phyloP scores from a whole-genome alignment of 495 filamentous ascomycete genomes.

The Penicillium ochrochloron region DNA sequence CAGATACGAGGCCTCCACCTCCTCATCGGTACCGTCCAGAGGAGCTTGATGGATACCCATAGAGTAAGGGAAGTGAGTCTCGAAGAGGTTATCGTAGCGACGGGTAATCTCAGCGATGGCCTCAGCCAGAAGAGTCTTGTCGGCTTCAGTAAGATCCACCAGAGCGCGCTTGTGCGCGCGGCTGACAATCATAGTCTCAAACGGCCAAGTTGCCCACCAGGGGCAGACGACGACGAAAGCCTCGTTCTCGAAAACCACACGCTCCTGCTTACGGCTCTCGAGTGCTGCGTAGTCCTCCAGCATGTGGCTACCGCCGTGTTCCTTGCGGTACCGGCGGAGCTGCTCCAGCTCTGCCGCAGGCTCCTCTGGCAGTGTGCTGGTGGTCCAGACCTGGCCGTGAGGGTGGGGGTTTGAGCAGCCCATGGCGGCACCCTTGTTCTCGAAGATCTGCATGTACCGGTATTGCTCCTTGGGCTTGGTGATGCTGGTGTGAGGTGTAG shows the following conservation, averaged over 20 bases:
- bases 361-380: slow-evolving; percentile 86
- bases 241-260: slow-evolving; percentile 84
- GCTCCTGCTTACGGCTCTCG: slow-evolving; percentile 79
- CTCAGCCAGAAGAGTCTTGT: slow-evolving; percentile 75
- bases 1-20: slow-evolving; percentile 84
- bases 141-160: slow-evolving; percentile 73
- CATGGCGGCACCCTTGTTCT: slow-evolving; percentile 98
- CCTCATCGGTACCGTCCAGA: slow-evolving; percentile 79
- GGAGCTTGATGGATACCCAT: slow-evolving; percentile 94
- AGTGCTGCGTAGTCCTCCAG: slow-evolving; percentile 85
- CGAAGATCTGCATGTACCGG: slow-evolving; percentile 98
- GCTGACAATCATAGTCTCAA: slow-evolving; percentile 89
- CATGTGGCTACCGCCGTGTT: slow-evolving; percentile 73
- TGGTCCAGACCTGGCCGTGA: slow-evolving; percentile 96
- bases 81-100: slow-evolving; percentile 95
- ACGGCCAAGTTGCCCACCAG: slow-evolving; percentile 98
- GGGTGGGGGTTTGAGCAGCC: slow-evolving; percentile 99
- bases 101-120: slow-evolving; percentile 83
- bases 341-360: slow-evolving; percentile 76
- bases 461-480: slow-evolving; percentile 74
- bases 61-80: slow-evolving; percentile 96
- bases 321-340: slow-evolving; percentile 71
- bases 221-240: slow-evolving; percentile 85
- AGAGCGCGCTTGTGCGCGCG: slow-evolving; percentile 80
- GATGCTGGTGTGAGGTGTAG: slow-evolving; percentile 48